These are phyloP conservation scores for Beauveria caledonica DNA, from an alignment of 2,329 filamentous ascomycete genomes.

Conservation along the genomic window DNA sequence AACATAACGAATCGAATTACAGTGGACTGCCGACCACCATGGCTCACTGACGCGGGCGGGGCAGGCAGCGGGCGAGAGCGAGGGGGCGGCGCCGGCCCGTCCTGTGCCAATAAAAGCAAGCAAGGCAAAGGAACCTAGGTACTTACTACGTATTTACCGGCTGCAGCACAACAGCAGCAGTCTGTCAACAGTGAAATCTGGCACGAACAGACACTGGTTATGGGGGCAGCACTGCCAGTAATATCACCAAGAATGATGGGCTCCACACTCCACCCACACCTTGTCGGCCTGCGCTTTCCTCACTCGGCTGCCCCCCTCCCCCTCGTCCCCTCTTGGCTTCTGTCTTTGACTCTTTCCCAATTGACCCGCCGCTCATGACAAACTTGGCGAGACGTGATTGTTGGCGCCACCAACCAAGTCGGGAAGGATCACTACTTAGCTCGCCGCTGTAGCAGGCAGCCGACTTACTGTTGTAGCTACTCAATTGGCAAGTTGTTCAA, in stretches of 20 bases:
- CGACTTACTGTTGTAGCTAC: background rate
- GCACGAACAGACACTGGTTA: background rate
- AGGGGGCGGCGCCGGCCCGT: conserved; percentile 10
- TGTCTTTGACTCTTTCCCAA: background rate
- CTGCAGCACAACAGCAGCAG: background rate
- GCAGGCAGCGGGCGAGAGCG: conserved; percentile 7
- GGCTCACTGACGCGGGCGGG: background rate
- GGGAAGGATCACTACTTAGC: background rate
- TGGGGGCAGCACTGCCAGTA: background rate
- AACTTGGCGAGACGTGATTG: conserved; percentile 7
- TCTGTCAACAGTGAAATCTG: background rate
- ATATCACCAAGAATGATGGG: background rate
- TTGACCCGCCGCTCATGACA: conserved; percentile 3
- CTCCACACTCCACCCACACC: conserved; percentile 8
- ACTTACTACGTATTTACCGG: no score
- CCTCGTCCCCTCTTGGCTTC: background rate
- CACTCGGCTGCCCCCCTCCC: no score
- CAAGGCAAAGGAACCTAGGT: background rate
- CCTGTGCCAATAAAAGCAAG: conserved; percentile 3
- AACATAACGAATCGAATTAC: background rate
- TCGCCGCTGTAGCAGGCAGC: background rate
- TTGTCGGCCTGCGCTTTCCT: background rate
- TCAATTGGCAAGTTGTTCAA: background rate
- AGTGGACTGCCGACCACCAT: background rate
- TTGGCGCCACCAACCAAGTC: conserved; percentile 4